These are phyloP conservation scores for Hyphopichia homilentoma DNA, from an alignment of 805 yeast genomes.

Conservation along the genomic window DNA sequence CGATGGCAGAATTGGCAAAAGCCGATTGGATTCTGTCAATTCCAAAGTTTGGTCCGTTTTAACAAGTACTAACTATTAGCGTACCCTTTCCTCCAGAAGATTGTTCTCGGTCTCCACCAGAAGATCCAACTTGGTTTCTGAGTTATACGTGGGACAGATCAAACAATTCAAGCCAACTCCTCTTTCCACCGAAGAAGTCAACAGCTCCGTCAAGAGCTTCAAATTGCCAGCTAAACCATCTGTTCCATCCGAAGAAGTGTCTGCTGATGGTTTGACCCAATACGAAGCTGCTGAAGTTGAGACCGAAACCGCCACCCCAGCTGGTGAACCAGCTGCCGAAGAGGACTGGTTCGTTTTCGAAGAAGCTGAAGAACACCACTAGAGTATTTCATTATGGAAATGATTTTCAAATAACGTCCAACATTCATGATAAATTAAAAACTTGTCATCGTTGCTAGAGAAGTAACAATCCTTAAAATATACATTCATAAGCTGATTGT, in stretches of 20 bases:
- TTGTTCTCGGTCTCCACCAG: conserved; percentile 39
- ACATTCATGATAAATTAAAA: no score
- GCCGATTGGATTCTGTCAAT: no score
- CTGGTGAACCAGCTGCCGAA: conserved; percentile 45
- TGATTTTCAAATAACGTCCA: no score
- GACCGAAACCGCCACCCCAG: conserved; percentile 37
- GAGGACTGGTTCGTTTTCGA: conserved; percentile 83
- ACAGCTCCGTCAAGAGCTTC: conserved; percentile 80
- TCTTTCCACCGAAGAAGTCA: conserved; percentile 68
- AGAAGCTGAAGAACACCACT: conserved; percentile 57
- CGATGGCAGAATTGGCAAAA: no score
- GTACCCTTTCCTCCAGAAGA: conserved; percentile 37
- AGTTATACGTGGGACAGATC: conserved; percentile 82
- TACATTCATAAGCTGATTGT: no score
- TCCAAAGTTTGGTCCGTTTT: no score
- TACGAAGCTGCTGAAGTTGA: conserved; percentile 76
- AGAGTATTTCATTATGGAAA: conserved; percentile 12
- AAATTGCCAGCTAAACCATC: conserved; percentile 74
- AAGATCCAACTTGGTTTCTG: conserved; percentile 65
- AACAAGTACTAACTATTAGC: conserved; percentile 11
- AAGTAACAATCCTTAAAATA: no score
- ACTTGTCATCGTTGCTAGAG: no score
- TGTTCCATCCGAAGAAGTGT: conserved; percentile 67
- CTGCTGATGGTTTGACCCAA: conserved; percentile 62
- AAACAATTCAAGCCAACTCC: conserved; percentile 86